Conservation (phyloP, 2,329 filamentous ascomycete species). For the Nemania sp. region DNA sequence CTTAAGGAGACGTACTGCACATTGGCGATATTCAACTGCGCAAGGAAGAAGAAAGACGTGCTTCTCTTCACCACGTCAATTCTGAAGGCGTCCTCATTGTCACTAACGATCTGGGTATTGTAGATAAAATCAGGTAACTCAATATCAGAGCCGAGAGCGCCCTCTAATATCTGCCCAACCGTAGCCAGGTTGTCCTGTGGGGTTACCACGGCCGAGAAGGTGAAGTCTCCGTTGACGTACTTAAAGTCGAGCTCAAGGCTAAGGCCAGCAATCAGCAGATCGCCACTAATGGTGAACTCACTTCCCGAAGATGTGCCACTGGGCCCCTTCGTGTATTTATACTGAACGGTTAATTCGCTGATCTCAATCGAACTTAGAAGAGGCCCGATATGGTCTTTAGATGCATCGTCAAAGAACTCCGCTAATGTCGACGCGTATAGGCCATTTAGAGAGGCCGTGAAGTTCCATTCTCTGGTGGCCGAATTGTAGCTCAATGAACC, state of each 20-base stretch:
- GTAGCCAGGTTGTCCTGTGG: constrained; percentile 15
- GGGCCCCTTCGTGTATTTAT: constrained; percentile 7
- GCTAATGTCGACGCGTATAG: constrained; percentile 14
- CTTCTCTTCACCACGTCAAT: not conserved
- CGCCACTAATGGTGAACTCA: not conserved
- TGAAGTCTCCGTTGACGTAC: not conserved
- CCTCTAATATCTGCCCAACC: constrained; percentile 14
- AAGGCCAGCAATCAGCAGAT: constrained; percentile 9
- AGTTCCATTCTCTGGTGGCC: not conserved
- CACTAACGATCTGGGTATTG: constrained; percentile 13
- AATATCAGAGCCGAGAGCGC: constrained; percentile 16
- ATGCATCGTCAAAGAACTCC: constrained; percentile 10
- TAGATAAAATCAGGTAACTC: constrained; percentile 25
- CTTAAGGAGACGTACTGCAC: not conserved
- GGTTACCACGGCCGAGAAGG: not conserved
- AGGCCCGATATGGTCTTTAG: not conserved
- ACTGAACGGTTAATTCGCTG: not conserved
- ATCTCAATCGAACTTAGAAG: constrained; percentile 8
- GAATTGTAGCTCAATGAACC: constrained; percentile 11
- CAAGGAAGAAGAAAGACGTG: constrained; percentile 4
- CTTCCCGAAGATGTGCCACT: not conserved
- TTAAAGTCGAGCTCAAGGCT: not conserved
- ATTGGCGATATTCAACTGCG: constrained; percentile 1
- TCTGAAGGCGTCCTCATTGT: not conserved
- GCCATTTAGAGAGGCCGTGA: not conserved